Evolutionary conservation across 2,329 filamentous ascomycete species (phyloP).

Genomic region (Cephalotrichum gorgonifer): DNA sequence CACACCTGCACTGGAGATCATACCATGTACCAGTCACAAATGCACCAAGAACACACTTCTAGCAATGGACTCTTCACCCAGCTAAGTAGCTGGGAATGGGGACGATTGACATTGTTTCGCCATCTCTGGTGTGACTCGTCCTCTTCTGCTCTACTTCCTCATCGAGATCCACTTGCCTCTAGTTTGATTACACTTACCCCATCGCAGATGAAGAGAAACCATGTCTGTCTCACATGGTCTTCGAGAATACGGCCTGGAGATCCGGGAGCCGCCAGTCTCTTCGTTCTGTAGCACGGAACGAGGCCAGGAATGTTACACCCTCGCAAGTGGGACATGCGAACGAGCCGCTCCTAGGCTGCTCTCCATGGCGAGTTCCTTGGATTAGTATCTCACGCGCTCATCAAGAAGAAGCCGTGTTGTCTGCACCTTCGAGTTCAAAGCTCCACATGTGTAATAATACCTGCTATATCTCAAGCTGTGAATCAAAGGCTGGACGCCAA

Average conservation of each 20-base stretch:
- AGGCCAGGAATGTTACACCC: background rate
- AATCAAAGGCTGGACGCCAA: background rate
- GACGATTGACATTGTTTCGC: background rate
- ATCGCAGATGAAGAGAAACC: background rate
- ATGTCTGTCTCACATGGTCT: background rate
- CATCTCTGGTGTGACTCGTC: background rate
- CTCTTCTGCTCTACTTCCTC: background rate
- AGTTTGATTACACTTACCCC: background rate
- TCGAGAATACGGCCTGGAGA: background rate
- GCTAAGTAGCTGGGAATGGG: background rate
- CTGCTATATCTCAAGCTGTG: too few species aligned
- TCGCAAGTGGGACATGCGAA: background rate
- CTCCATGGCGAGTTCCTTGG: background rate
- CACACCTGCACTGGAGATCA: background rate
- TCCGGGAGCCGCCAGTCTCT: background rate
- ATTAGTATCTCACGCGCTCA: background rate
- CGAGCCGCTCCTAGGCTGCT: background rate
- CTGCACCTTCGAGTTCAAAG: background rate
- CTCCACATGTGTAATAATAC: too few species aligned
- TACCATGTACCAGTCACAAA: background rate
- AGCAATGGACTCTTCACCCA: too few species aligned
- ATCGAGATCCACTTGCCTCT: background rate
- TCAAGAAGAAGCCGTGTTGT: background rate
- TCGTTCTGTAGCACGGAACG: background rate
- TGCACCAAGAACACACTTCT: too few species aligned